Conservation (phyloP, 345 rosid species). For the Citrus reticulata region DNA sequence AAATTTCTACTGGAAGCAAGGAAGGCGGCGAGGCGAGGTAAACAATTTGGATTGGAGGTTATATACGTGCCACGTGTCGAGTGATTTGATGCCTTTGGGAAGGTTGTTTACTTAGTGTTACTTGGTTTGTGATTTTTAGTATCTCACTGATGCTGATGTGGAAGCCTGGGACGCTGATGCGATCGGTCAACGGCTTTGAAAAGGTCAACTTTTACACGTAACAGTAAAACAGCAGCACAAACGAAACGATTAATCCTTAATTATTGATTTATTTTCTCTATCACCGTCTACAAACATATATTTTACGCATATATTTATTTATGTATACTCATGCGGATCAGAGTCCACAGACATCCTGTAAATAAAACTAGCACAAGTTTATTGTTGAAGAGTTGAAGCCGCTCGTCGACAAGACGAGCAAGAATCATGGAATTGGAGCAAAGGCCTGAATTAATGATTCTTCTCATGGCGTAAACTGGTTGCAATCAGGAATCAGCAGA, state of each 20-base stretch:
- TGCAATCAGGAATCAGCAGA: too few species aligned
- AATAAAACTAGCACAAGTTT: not conserved
- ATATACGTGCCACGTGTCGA: conserved; percentile 31
- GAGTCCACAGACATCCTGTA: too few species aligned
- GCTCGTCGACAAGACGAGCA: conserved; percentile 39
- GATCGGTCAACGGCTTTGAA: not conserved
- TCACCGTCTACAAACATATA: too few species aligned
- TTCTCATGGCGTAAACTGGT: not conserved
- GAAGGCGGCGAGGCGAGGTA: conserved; percentile 30
- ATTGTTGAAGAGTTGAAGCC: conserved; percentile 24
- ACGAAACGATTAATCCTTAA: too few species aligned
- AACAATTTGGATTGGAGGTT: conserved; percentile 14
- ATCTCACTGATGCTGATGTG: conserved; percentile 6
- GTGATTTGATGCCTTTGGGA: not conserved
- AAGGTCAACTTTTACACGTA: not conserved
- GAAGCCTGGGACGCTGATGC: not conserved
- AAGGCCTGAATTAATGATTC: conserved; percentile 16
- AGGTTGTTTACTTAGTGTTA: not conserved
- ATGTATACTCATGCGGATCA: too few species aligned
- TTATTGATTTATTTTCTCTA: not conserved
- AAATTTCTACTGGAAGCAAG: not conserved
- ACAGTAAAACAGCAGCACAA: too few species aligned
- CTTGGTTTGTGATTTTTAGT: not conserved
- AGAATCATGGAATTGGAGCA: conserved; percentile 26
- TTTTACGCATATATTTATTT: too few species aligned